Conservation (phyloP, 345 rosid species). For the Citrus unshiu region DNA sequence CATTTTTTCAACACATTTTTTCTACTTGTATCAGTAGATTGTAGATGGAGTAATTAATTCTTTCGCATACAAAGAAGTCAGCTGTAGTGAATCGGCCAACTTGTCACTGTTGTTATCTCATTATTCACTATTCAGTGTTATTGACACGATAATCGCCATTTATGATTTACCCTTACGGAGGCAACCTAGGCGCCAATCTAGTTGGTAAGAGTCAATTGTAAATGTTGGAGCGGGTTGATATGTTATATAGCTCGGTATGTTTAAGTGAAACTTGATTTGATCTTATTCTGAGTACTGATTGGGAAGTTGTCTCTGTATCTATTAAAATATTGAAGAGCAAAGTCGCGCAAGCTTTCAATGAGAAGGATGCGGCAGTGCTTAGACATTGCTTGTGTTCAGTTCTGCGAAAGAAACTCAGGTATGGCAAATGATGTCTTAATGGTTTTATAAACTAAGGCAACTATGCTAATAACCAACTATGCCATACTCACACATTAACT, state of each 20-base stretch:
- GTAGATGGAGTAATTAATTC: constrained; percentile 3
- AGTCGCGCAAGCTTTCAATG: background rate
- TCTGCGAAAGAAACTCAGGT: background rate
- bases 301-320: background rate
- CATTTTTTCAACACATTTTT: background rate
- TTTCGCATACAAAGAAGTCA: constrained; percentile 5
- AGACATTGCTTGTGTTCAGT: too few species aligned
- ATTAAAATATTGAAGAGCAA: too few species aligned
- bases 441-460: too few species aligned
- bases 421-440: too few species aligned
- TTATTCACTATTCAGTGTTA: background rate
- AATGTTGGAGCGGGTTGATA: background rate
- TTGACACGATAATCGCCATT: background rate
- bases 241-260: background rate
- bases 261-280: background rate
- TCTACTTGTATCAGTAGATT: background rate
- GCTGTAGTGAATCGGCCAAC: background rate
- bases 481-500: background rate
- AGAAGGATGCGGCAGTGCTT: background rate
- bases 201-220: background rate
- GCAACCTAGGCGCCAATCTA: background rate
- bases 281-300: background rate
- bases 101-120: background rate
- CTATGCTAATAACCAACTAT: too few species aligned
- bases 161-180: background rate